Base-by-base conservation (phyloP, 1,284 basidiomycete genomes). In the Naganishia sp. region DNA sequence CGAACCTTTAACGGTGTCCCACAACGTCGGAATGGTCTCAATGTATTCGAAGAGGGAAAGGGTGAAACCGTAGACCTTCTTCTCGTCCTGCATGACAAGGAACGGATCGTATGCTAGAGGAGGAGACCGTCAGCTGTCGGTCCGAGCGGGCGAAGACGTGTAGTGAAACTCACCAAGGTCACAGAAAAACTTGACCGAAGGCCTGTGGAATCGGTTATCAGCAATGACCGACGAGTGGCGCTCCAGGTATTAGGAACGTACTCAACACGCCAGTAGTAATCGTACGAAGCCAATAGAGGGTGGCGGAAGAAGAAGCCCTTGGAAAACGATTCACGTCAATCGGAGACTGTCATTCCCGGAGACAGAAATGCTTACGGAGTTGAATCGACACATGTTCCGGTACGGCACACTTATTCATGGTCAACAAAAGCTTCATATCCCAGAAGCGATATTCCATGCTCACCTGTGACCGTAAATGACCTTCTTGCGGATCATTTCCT, bases 191-290 rank as follows among this genome's bases (percentile, higher is more conserved):
- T 87, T 85, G 69, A 92, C 86, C 56, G 84, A 84, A 2, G 90
- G 90, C 70, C 86, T 87, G 68, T 18, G 53, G 15, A 36, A 16
- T 43, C 31, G 55, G 49, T 54, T 31, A 53, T 21, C 6, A 39
- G 52, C 74, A 76, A 15, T 48, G n/a, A 69, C 78, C 28, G 68
- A 56, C 52, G 55, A n/a, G 18, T 53, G 73, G 75, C 63, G 52
- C 53, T 15, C 57, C 44, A 25, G 54, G 33, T 10, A 31, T 44
- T 11, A n/a, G 21, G 43, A 23, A 73, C 83, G 73, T 70, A 85
- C 84, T 86, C 84, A 77, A 92, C 86, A 74, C 88, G 87, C 94
- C 94, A 97, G 80, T 97, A 97, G 80, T 94, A 97, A 74, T 87
- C 89, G 80, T 90, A 94, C 63, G 87, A 83, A 69, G 87, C 85